Base-by-base conservation (phyloP, 768 basidiomycete species). In the Suillus decipiens region DNA sequence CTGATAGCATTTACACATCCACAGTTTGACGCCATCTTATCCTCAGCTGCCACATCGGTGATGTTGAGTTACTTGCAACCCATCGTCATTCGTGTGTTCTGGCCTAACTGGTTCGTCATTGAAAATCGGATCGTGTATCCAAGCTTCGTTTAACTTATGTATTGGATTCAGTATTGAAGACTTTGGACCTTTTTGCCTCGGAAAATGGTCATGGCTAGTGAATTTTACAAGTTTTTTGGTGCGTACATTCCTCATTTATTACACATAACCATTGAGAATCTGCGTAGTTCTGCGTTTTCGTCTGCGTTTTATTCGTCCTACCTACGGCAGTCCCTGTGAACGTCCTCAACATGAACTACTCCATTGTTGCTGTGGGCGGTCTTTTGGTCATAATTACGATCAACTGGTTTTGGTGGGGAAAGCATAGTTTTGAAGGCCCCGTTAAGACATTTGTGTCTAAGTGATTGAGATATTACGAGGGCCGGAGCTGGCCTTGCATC, bases 11-110 rank as follows among this genome's bases (percentile, higher is more conserved):
- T 37, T 56, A 5, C 48, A 9, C 24, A 11, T 48, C 39, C 9
- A 47, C 58, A 80, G 83, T 85, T 86, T 68, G 84, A 85, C 54
- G 84, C 83, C 1, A 85, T 85, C 61, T 58, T 85, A 34, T 84
- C 83, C 2, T 85, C 84, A 39, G 84, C 82, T 10, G 83, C 83
- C 1, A 82, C 86, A 64, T 78, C 84, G 1, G 84, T 84, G 2
- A 84, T 87, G 83, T 75, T 86, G 51, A 80, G 82, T 60, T 87
- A 87, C 67, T 63, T 84, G 24, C 83, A 85, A 66, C 85, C 84
- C 11, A 84, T 87, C 63, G 73, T 83, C 48, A 84, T 86, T 50
- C 80, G 85, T 10, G 82, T 84, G 5, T 83, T 86, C 69, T 86
- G 84, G 84, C 82, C 84, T 7, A 70, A 75, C 10, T 77, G 82